phyloP scores from a whole-genome alignment of 1,284 basidiomycete species.

The Moesziomyces parantarcticus region DNA sequence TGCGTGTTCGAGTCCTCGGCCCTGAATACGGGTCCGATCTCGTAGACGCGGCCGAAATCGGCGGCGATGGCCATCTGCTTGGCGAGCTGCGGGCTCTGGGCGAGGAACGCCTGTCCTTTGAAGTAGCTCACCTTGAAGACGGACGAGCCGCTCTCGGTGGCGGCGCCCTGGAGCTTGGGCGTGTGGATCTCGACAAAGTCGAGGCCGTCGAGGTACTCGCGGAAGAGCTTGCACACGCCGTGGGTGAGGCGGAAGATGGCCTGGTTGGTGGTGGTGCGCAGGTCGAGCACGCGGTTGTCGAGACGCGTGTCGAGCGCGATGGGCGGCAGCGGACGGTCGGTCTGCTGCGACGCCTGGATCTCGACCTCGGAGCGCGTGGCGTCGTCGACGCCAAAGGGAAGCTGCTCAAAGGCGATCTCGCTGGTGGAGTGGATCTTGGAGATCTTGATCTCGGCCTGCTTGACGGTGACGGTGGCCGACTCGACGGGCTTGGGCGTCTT shows the following conservation, averaged over 20 bases:
- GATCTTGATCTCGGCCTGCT: constrained; percentile 89
- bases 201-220: constrained; percentile 80
- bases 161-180: constrained; percentile 95
- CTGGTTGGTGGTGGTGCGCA: constrained; percentile 94
- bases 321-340: constrained; percentile 62
- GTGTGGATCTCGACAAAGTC: constrained; percentile 96
- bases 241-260: constrained; percentile 93
- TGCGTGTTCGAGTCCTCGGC: constrained; percentile 98
- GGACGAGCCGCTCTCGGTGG: constrained; percentile 94
- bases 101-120: constrained; percentile 93
- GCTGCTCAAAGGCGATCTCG: constrained; percentile 73
- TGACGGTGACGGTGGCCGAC: constrained; percentile 87
- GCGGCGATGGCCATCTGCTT: constrained; percentile 99
- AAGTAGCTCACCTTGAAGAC: constrained; percentile 99
- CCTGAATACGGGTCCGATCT: constrained; percentile 92
- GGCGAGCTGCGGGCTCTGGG: constrained; percentile 94
- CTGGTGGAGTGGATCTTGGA: constrained; percentile 86
- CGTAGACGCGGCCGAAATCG: constrained; percentile 97
- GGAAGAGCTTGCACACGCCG: constrained; percentile 87
- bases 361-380: constrained; percentile 85
- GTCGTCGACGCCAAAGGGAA: constrained; percentile 94
- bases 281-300: constrained; percentile 93
- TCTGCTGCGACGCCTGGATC: constrained; percentile 71
- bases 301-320: constrained; percentile 81
- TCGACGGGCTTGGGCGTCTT: constrained; percentile 83